Evolutionary conservation across 2,329 filamentous ascomycete species (phyloP), one percentile per base, ranked within the genome.

Genomic region (Colletotrichum sp.): DNA sequence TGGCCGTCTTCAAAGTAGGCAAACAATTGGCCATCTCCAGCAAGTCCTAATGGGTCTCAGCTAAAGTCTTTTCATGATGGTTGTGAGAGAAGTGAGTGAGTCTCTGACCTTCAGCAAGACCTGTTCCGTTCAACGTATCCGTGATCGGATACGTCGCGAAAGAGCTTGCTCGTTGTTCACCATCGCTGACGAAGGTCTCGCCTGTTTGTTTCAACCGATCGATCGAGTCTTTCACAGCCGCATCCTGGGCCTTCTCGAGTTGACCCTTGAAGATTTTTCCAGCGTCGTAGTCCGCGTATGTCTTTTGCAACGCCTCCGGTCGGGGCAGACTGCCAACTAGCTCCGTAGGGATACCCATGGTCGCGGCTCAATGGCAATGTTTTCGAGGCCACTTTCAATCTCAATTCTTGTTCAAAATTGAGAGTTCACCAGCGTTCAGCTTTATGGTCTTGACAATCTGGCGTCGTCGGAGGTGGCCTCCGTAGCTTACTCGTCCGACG

Each of bases 71-170:
- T 19, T 5, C 36, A 19, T 19, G 15, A 39, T 2, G 36, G 7
- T 8, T 8, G 7, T 19, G 7, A 2, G 7, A 39, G 36, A 8
- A 2, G 7, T 19, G 36, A 39, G 36, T 5, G 7, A 39, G 1
- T 39, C 19, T 1, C 36, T 44, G 19, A n/a, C 30, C 30, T 29
- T 63, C 32, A 3, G 61, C 61, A n/a, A 63, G 61, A 25, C 61
- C 61, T 32, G 61, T 63, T 25, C 61, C 61, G 61, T 16, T 22
- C 30, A 63, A 6, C 0, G 61, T 63, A 25, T 63, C 29, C 12
- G 61, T 63, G 61, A 63, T 36, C 2, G 30, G 30, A 9, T 63
- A 36, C 61, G 61, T 63, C 61, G 61, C 61, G n/a, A 63, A 63
- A 30, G 61, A 63, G 61, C 61, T 63, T 30, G 61, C 61, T 30